These are phyloP conservation scores for Fagus crenata DNA, from an alignment of 306 rosid genomes.

Conservation along the genomic window DNA sequence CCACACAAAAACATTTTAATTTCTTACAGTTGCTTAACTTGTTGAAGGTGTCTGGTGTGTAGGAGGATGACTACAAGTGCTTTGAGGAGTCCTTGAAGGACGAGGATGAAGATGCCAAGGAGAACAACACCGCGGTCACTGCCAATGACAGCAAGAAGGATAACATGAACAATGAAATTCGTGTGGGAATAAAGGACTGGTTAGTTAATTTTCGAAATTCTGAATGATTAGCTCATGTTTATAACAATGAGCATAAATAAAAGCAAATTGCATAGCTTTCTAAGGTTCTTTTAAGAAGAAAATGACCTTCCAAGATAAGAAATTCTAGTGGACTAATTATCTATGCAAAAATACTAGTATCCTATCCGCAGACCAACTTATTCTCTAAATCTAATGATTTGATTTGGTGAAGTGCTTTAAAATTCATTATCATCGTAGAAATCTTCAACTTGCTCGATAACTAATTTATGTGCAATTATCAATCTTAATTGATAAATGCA, in stretches of 20 bases:
- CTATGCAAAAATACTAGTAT: no score
- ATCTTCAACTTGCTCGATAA: no score
- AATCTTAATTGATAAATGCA: slow-evolving; percentile 34
- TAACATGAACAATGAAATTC: slow-evolving; percentile 39
- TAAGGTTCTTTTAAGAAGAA: background rate
- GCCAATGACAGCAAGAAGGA: slow-evolving; percentile 13
- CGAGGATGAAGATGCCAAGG: slow-evolving; percentile 27
- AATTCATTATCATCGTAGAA: no score
- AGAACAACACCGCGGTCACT: slow-evolving; percentile 12
- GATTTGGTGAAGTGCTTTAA: no score
- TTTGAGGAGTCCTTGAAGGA: slow-evolving; percentile 54
- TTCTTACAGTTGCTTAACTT: slow-evolving; percentile 2
- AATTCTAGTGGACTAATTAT: background rate
- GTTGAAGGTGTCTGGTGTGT: slow-evolving; percentile 10
- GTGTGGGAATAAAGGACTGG: slow-evolving; percentile 86
- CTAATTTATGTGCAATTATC: background rate
- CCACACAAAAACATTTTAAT: background rate
- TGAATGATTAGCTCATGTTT: background rate
- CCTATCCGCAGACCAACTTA: no score
- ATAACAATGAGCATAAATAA: background rate
- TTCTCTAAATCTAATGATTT: no score
- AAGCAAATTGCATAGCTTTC: background rate
- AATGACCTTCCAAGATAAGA: background rate
- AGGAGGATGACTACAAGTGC: slow-evolving; percentile 60
- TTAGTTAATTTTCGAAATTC: slow-evolving; percentile 35